Evolutionary conservation across 495 filamentous ascomycete genomes (phyloP).

Genomic region (Trichocladium antarcticum): DNA sequence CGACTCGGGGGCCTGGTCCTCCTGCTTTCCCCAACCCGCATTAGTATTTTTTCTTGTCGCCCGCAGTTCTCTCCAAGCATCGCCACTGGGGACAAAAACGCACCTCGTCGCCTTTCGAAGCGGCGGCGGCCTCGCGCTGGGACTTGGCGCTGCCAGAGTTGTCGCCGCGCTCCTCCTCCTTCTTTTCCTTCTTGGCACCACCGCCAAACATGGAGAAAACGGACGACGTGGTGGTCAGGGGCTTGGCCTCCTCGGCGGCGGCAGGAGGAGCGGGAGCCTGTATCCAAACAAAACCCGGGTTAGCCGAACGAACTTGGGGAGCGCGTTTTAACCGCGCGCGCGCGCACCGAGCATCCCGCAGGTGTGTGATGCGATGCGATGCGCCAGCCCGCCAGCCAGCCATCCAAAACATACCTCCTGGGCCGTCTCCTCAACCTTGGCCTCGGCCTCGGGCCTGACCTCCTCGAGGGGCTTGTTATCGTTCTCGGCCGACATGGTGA

Average conservation of each 20-base stretch:
- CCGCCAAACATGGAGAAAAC: conserved; percentile 99
- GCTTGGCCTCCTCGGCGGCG: conserved; percentile 15
- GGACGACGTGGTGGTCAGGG: conserved; percentile 34
- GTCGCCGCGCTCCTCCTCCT: conserved; percentile 64
- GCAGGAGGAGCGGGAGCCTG: conserved; percentile 4
- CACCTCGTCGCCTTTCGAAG: conserved; percentile 32
- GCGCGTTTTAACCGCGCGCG: too few species aligned
- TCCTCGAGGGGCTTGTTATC: conserved; percentile 27
- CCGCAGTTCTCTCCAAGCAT: not conserved
- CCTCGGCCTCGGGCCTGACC: conserved; percentile 27
- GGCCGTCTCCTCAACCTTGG: conserved; percentile 20
- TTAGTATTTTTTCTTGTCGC: not conserved
- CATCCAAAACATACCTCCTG: conserved; percentile 12
- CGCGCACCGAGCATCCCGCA: too few species aligned
- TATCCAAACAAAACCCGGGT: not conserved
- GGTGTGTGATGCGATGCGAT: too few species aligned
- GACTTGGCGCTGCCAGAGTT: conserved; percentile 79
- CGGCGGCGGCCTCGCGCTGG: conserved; percentile 53
- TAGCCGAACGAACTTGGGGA: conserved; percentile 1
- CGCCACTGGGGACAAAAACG: conserved; percentile 2
- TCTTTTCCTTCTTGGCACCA: conserved; percentile 74
- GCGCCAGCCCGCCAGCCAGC: too few species aligned
- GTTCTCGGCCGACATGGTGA: conserved; percentile 37
- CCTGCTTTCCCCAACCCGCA: conserved; percentile 2
- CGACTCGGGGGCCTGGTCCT: conserved; percentile 68